Conservation (phyloP, 768 basidiomycete genomes). For the Rhodotorula paludigena region DNA sequence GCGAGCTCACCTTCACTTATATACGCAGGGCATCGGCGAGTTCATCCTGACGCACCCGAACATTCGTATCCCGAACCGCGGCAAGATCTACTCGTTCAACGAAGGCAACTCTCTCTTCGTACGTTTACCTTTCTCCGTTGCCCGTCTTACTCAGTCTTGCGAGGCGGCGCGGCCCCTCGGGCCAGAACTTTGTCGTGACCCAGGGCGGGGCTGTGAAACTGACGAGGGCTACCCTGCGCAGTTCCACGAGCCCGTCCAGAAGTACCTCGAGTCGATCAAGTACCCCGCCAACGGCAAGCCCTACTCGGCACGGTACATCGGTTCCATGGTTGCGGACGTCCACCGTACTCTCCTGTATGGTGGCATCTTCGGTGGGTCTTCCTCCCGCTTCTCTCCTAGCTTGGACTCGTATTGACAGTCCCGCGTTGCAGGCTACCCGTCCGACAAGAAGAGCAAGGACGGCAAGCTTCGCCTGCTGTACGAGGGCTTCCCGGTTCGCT, state of each 20-base stretch:
- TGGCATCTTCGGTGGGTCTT: constrained; percentile 74
- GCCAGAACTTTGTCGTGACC: too few species aligned
- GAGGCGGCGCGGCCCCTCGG: too few species aligned
- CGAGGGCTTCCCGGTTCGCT: constrained; percentile 95
- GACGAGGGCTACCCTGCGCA: too few species aligned
- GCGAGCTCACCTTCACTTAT: neutral
- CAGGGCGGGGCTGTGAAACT: too few species aligned
- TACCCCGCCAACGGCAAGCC: constrained; percentile 73
- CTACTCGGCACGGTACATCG: constrained; percentile 68
- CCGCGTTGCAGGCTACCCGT: constrained; percentile 62
- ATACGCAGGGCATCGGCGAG: constrained; percentile 70
- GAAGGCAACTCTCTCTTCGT: constrained; percentile 96
- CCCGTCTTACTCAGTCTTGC: too few species aligned
- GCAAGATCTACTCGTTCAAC: constrained; percentile 99
- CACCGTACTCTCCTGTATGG: constrained; percentile 94
- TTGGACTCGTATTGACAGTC: neutral
- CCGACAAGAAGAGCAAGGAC: constrained; percentile 93
- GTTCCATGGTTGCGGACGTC: constrained; percentile 96
- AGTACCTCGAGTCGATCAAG: constrained; percentile 85
- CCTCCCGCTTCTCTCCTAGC: neutral
- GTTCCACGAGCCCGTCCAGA: constrained; percentile 63
- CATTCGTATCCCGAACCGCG: constrained; percentile 85
- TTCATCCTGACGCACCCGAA: constrained; percentile 98
- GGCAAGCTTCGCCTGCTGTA: constrained; percentile 93
- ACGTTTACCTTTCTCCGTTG: too few species aligned